Conservation (phyloP, 805 yeast species). For the Gaillardinia entomophila region DNA sequence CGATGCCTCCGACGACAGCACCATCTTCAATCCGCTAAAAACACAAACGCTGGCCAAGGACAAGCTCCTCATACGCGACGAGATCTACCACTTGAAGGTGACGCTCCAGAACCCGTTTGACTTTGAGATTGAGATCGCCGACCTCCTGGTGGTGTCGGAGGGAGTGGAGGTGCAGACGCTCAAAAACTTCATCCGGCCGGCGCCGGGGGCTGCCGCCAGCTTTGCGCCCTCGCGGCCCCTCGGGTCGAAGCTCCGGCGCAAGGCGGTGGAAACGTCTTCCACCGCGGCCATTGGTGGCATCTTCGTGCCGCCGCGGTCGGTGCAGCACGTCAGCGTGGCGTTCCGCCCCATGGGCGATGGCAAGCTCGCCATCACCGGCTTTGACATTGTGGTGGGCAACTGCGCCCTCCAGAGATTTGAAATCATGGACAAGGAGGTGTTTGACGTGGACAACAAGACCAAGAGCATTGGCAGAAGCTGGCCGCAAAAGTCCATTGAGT, state of each 20-base stretch:
- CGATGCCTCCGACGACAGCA: conserved; percentile 10
- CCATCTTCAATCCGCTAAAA: conserved; percentile 49
- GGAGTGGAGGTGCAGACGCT: conserved; percentile 24
- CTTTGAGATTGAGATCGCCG: conserved; percentile 60
- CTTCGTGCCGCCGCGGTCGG: conserved; percentile 21
- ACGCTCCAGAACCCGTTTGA: conserved; percentile 74
- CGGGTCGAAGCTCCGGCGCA: not conserved
- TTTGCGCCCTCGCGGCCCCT: not conserved
- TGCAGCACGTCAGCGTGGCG: conserved; percentile 35
- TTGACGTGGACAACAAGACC: conserved; percentile 5
- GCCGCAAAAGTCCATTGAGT: conserved; percentile 7
- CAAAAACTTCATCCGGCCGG: conserved; percentile 2
- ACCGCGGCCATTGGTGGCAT: conserved; percentile 4
- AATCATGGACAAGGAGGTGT: conserved; percentile 27
- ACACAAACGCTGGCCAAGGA: conserved; percentile 31
- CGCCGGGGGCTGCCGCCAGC: not conserved
- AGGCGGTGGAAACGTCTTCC: not conserved
- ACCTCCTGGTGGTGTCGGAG: conserved; percentile 35
- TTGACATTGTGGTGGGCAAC: conserved; percentile 44
- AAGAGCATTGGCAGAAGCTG: conserved; percentile 1
- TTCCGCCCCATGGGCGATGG: conserved; percentile 50
- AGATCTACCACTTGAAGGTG: conserved; percentile 51
- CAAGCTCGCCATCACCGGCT: conserved; percentile 42
- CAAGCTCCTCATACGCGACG: conserved; percentile 34
- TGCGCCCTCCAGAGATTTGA: conserved; percentile 44